A percentile compares a stretch with the other conserved stretches of the same genome.
These are phyloP conservation scores for Passiflora organensis DNA, from an alignment of 345 rosid species.

Conservation along the genomic window DNA sequence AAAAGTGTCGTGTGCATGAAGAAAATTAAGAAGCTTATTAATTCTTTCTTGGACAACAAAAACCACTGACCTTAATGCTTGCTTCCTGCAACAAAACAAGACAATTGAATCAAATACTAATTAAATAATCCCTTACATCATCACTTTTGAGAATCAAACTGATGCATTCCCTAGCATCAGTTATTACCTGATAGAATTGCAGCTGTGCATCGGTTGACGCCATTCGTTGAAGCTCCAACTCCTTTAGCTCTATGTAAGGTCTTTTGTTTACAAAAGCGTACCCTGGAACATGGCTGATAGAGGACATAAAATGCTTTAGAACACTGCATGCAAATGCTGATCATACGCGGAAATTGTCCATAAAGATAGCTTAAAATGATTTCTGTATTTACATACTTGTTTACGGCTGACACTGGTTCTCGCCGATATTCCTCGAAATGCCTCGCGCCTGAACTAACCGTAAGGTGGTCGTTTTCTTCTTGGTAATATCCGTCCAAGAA, in stretches of 20 bases:
- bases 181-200: slow-evolving; percentile 55
- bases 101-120: background rate
- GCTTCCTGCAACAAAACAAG: slow-evolving; percentile 54
- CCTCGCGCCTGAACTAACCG: slow-evolving; percentile 36
- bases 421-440: slow-evolving; percentile 48
- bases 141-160: background rate
- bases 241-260: slow-evolving; percentile 49
- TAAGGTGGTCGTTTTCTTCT: slow-evolving; percentile 35
- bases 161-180: background rate
- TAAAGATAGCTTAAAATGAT: too few species aligned
- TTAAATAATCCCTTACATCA: too few species aligned
- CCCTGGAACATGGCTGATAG: slow-evolving; percentile 56
- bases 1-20: background rate
- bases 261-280: slow-evolving; percentile 46
- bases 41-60: background rate
- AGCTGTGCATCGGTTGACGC: slow-evolving; percentile 42
- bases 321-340: background rate
- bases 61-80: slow-evolving; percentile 57
- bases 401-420: slow-evolving; percentile 26
- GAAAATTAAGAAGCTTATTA: too few species aligned
- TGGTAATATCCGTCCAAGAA: slow-evolving; percentile 50
- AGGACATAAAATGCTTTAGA: background rate
- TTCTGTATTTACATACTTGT: slow-evolving; percentile 26
- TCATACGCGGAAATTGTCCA: background rate
- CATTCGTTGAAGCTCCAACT: slow-evolving; percentile 36